A percentile compares a stretch with the other conserved stretches of the same genome.
Conservation (phyloP, 1,139 yeast genomes). For the Suhomyces panamericanus region DNA sequence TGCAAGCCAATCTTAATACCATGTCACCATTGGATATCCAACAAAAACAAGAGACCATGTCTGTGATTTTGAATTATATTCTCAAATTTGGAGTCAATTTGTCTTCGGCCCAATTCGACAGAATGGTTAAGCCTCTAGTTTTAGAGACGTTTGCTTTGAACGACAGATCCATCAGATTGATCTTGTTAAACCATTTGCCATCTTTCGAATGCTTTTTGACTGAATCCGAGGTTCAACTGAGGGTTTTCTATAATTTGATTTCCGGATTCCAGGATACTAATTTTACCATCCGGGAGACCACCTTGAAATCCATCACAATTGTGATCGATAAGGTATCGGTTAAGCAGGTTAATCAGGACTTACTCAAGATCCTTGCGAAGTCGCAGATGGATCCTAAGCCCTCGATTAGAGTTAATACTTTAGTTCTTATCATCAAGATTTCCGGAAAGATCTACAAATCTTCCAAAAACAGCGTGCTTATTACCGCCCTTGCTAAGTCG, state of each 20-base stretch:
- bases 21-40: slow-evolving; percentile 32
- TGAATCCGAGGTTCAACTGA: slow-evolving; percentile 65
- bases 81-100: slow-evolving; percentile 47
- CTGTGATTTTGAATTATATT: slow-evolving; percentile 48
- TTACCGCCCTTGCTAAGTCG: slow-evolving; percentile 85
- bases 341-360: slow-evolving; percentile 83
- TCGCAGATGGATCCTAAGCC: slow-evolving; percentile 85
- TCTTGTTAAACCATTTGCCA: slow-evolving; percentile 65
- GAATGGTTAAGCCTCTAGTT: slow-evolving; percentile 60
- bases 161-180: slow-evolving; percentile 76
- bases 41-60: slow-evolving; percentile 40
- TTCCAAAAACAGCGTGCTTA: slow-evolving; percentile 69
- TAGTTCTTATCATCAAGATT: slow-evolving; percentile 71
- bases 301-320: slow-evolving; percentile 67
- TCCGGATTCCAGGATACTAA: slow-evolving; percentile 88
- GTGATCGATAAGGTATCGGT: slow-evolving; percentile 70
- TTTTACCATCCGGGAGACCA: slow-evolving; percentile 74
- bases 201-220: slow-evolving; percentile 52
- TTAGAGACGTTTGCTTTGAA: slow-evolving; percentile 62
- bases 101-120: slow-evolving; percentile 40
- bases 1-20: slow-evolving; percentile 20
- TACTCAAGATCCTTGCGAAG: slow-evolving; percentile 78
- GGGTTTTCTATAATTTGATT: slow-evolving; percentile 64
- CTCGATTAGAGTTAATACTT: slow-evolving; percentile 83
- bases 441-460: slow-evolving; percentile 60